Percentiles rank a stretch among this genome's conserved stretches.
These are phyloP conservation scores for Eucalyptus fibrosa DNA, from an alignment of 345 rosid genomes.

Conservation along the genomic window DNA sequence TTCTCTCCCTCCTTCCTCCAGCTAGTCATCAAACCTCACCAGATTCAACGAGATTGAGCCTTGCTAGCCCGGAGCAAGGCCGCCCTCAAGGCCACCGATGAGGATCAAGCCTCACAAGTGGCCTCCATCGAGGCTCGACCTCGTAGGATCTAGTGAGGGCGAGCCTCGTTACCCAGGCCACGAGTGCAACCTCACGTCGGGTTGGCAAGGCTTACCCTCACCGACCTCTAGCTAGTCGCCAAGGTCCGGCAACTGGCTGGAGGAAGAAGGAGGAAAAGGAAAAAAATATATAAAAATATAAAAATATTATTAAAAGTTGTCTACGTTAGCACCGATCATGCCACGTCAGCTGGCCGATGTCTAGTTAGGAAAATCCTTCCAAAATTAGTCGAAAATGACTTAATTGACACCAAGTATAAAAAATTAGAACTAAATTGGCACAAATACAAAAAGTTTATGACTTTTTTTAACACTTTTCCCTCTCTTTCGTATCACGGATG, in stretches of 20 bases:
- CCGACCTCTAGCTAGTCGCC: accelerated
- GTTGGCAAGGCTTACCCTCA: too few relatives aligned
- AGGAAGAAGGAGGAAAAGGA: too few relatives aligned
- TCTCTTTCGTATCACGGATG: neutral
- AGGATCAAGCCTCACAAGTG: too few relatives aligned
- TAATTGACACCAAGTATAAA: accelerated
- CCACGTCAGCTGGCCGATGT: accelerated
- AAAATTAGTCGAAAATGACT: too few relatives aligned
- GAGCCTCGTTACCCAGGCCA: accelerated
- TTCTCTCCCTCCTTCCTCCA: too few relatives aligned
- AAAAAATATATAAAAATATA: accelerated
- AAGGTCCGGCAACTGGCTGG: accelerated
- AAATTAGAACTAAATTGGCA: too few relatives aligned
- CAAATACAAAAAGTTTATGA: too few relatives aligned
- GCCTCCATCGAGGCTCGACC: too few relatives aligned
- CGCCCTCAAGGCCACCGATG: accelerated
- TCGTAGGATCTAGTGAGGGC: accelerated
- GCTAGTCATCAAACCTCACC: accelerated
- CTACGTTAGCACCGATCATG: accelerated
- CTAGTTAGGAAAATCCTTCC: too few relatives aligned
- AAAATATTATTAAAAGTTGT: too few relatives aligned
- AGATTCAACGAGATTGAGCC: accelerated
- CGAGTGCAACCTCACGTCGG: accelerated
- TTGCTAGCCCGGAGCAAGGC: accelerated
- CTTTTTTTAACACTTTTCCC: neutral